phyloP scores from a whole-genome alignment of 768 basidiomycete genomes.

The Leccinum arenicola region DNA sequence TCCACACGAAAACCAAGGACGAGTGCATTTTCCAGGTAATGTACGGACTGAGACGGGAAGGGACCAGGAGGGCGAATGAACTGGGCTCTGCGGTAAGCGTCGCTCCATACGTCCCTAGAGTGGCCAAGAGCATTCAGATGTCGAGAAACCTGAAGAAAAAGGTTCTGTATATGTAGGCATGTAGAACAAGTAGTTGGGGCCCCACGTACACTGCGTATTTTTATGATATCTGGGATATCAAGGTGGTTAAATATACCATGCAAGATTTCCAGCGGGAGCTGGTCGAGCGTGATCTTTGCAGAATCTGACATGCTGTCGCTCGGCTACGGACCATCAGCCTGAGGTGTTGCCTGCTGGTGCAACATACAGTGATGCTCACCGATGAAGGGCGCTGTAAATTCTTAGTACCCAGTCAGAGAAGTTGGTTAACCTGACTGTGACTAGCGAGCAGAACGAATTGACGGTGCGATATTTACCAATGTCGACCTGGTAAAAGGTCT shows the following conservation, averaged over 20 bases:
- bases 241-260: constrained; percentile 11
- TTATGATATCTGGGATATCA: constrained; percentile 15
- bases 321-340: too few species aligned
- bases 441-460: too few species aligned
- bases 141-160: constrained; percentile 7
- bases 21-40: constrained; percentile 14
- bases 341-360: too few species aligned
- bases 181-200: background rate
- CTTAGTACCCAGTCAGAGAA: too few species aligned
- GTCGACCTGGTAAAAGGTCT: too few species aligned
- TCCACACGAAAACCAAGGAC: constrained; percentile 11
- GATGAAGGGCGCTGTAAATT: too few species aligned
- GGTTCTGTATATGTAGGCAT: background rate
- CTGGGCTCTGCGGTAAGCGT: constrained; percentile 11
- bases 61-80: constrained; percentile 20
- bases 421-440: too few species aligned
- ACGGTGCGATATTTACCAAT: too few species aligned
- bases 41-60: constrained; percentile 9
- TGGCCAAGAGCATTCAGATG: constrained; percentile 7
- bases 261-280: constrained; percentile 14
- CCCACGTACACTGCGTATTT: constrained; percentile 17
- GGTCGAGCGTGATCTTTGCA: background rate
- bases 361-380: too few species aligned
- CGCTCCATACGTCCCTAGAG: constrained; percentile 15
- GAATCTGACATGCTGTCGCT: background rate